A percentile compares a stretch with the other conserved stretches of the same genome.
Conservation (phyloP, 345 rosid genomes). For the Syzygium grande region DNA sequence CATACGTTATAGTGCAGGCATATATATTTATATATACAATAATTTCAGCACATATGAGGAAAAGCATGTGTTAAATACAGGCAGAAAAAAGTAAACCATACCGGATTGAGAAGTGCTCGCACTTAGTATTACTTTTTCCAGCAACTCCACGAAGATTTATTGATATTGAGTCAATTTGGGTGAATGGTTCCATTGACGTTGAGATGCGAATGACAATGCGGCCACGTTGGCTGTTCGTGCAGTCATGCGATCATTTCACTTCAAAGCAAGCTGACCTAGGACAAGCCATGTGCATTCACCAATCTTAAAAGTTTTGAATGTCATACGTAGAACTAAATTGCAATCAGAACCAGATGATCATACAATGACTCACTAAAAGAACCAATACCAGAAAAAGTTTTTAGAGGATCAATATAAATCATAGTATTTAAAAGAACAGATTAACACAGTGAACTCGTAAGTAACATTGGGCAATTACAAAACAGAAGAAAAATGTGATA, state of each 20-base stretch:
- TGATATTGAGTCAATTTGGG: constrained; percentile 9
- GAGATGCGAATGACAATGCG: background rate
- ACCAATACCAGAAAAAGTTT: background rate
- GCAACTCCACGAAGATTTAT: constrained; percentile 3
- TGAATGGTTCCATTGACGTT: constrained; percentile 2
- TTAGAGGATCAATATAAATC: background rate
- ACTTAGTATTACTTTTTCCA: background rate
- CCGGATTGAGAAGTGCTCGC: constrained; percentile 11
- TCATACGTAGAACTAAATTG: background rate
- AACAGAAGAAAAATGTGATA: background rate
- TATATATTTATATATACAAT: background rate
- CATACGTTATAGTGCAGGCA: background rate
- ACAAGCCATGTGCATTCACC: background rate
- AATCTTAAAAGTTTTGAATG: background rate
- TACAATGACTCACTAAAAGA: background rate
- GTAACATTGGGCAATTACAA: background rate
- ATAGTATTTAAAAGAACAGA: background rate
- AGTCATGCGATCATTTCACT: background rate
- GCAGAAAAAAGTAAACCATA: background rate
- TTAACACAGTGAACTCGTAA: background rate
- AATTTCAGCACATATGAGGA: background rate
- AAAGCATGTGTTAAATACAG: background rate
- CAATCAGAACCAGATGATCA: background rate
- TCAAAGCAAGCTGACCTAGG: background rate
- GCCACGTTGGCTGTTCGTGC: background rate